phyloP scores from a whole-genome alignment of 108 stramenopile species.

The Pseudonitzschia delicatissima region DNA sequence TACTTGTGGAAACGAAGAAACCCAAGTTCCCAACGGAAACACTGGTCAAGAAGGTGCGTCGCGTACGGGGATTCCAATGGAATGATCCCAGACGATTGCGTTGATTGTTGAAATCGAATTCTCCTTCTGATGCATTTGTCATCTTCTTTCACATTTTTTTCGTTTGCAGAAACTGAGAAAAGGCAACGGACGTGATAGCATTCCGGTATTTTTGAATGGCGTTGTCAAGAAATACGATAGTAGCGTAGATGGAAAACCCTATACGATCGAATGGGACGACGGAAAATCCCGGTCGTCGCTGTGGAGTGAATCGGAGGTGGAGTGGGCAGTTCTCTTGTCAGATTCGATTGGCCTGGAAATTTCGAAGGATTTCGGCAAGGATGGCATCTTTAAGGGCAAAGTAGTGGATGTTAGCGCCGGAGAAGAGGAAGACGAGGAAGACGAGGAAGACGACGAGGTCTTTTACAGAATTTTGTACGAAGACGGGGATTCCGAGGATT shows the following conservation, averaged over 20 bases:
- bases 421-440: no score
- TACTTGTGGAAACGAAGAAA: no score
- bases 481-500: slow-evolving; percentile 29
- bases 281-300: background rate
- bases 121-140: no score
- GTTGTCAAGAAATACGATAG: slow-evolving; percentile 2
- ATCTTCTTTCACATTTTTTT: background rate
- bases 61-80: no score
- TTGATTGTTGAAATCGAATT: no score
- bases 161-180: background rate
- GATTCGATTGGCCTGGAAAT: slow-evolving; percentile 5
- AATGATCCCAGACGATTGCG: no score
- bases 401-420: slow-evolving; percentile 8
- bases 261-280: slow-evolving; percentile 3
- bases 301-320: slow-evolving; percentile 19
- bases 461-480: slow-evolving; percentile 17
- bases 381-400: slow-evolving; percentile 13
- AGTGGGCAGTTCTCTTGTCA: slow-evolving; percentile 19
- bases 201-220: background rate
- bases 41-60: background rate
- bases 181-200: background rate
- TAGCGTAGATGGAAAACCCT: background rate
- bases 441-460: background rate
- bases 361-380: slow-evolving; percentile 20
- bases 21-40: background rate